These are phyloP conservation scores for Pythium phragmitis DNA, from an alignment of 352 stramenopile genomes.

Conservation along the genomic window DNA sequence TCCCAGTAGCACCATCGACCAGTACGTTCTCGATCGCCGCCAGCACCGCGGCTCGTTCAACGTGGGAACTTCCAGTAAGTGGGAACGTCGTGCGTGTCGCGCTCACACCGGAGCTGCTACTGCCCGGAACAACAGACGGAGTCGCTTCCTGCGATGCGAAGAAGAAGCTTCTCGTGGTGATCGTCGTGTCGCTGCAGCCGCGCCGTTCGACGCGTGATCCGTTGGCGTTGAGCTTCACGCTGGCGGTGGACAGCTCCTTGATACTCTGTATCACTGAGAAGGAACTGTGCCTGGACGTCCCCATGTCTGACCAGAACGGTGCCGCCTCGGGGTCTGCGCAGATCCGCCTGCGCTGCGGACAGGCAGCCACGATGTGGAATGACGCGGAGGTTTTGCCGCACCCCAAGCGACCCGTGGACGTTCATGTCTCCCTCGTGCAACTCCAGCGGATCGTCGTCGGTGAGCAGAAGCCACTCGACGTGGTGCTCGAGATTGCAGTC, in stretches of 20 bases:
- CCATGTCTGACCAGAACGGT: slow-evolving; percentile 17
- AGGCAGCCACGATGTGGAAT: not conserved
- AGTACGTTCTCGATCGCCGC: not conserved
- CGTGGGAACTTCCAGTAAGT: slow-evolving; percentile 6
- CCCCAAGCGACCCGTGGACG: not conserved
- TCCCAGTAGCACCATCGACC: not conserved
- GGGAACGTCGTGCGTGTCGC: slow-evolving; percentile 4
- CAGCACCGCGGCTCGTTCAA: not conserved
- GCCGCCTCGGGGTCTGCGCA: not conserved
- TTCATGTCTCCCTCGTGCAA: slow-evolving; percentile 6
- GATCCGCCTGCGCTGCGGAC: slow-evolving; percentile 1
- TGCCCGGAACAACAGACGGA: not conserved
- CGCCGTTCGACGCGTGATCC: not conserved
- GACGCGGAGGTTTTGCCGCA: not conserved
- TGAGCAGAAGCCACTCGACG: not conserved
- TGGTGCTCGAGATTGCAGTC: slow-evolving; percentile 10
- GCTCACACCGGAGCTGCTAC: slow-evolving; percentile 15
- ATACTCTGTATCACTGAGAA: not conserved
- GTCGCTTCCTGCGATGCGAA: not conserved
- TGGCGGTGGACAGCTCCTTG: slow-evolving; percentile 3
- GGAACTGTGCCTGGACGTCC: not conserved
- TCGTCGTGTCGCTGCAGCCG: slow-evolving; percentile 8
- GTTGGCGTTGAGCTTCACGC: slow-evolving; percentile 5
- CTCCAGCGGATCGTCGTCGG: not conserved
- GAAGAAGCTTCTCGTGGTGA: slow-evolving; percentile 2